Conservation (phyloP, 2,329 filamentous ascomycete genomes). For the Penicillium sp. region DNA sequence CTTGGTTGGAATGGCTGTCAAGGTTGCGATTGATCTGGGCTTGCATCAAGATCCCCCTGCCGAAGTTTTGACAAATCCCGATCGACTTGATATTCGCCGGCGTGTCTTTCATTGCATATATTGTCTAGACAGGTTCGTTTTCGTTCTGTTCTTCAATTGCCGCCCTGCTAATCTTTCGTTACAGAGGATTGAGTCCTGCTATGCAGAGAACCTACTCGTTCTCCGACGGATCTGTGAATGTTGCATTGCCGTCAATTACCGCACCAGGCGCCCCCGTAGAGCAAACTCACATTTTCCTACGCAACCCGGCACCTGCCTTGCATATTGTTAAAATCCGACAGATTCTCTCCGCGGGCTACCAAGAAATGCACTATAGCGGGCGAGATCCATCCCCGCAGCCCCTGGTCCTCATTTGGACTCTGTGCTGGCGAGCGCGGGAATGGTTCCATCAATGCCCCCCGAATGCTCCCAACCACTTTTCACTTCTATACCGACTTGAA, state of each 20-base stretch:
- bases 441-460: constrained; percentile 78
- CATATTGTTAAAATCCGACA: constrained; percentile 80
- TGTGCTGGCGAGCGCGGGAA: constrained; percentile 59
- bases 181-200: constrained; percentile 80
- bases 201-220: constrained; percentile 88
- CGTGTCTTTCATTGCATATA: constrained; percentile 90
- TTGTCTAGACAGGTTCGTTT: constrained; percentile 72
- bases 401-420: constrained; percentile 46
- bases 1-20: constrained; percentile 82
- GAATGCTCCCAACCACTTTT: constrained; percentile 62
- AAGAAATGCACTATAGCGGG: constrained; percentile 78
- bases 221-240: constrained; percentile 81
- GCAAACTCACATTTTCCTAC: constrained; percentile 49
- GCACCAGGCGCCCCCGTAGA: constrained; percentile 46
- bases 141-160: background rate
- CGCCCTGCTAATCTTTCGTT: constrained; percentile 12
- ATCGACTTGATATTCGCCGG: constrained; percentile 72
- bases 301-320: constrained; percentile 66
- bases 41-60: constrained; percentile 86
- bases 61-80: constrained; percentile 64
- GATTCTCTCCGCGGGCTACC: constrained; percentile 85
- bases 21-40: constrained; percentile 83
- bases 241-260: constrained; percentile 64
- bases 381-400: constrained; percentile 66
- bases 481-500: constrained; percentile 81